These are phyloP conservation scores for Tuber brumale DNA, from an alignment of 495 filamentous ascomycete species.

Conservation along the genomic window DNA sequence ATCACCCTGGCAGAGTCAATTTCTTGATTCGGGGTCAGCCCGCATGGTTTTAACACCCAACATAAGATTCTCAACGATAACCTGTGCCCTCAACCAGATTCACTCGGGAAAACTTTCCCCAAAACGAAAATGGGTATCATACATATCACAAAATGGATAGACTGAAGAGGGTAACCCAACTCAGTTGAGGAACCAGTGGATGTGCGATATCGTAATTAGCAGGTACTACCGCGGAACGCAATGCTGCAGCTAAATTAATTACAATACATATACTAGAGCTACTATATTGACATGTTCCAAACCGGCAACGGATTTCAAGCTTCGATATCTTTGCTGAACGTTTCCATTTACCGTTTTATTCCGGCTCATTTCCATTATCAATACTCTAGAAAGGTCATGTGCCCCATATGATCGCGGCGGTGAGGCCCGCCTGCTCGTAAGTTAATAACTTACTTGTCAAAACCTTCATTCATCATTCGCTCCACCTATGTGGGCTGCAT, in stretches of 20 bases:
- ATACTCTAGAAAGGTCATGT: background rate
- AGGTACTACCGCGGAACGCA: background rate
- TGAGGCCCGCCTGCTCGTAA: background rate
- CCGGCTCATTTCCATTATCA: background rate
- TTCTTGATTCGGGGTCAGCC: no score
- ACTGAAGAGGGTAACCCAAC: background rate
- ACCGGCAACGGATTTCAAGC: background rate
- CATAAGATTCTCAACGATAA: background rate
- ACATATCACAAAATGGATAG: background rate
- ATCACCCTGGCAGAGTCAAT: no score
- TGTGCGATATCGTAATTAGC: background rate
- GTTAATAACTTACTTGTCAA: background rate
- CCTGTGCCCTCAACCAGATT: background rate
- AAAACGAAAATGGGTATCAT: background rate
- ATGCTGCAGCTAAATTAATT: background rate
- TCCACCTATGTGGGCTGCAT: background rate
- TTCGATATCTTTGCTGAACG: background rate
- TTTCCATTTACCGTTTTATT: background rate
- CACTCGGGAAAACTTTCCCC: background rate
- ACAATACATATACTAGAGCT: background rate
- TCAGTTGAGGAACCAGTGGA: background rate
- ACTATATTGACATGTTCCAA: background rate
- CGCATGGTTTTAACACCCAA: background rate
- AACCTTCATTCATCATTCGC: background rate
- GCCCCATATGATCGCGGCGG: background rate